A percentile compares a stretch with the other conserved stretches of the same genome.
These are phyloP conservation scores for Chrysoporthe puriensis DNA, from an alignment of 2,329 filamentous ascomycete species.

Conservation along the genomic window DNA sequence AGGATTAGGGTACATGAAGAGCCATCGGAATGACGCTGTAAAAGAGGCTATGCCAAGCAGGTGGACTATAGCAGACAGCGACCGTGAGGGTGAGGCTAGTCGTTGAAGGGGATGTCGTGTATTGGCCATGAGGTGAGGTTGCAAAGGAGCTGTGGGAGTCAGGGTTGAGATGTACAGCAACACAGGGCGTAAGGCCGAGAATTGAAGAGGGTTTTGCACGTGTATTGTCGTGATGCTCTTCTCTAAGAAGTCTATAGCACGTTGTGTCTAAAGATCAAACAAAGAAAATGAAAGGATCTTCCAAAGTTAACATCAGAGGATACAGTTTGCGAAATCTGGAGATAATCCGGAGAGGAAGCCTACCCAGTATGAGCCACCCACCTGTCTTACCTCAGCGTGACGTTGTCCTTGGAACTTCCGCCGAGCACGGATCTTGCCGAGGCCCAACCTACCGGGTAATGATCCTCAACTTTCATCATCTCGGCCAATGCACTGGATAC, in stretches of 20 bases:
- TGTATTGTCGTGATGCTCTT: background rate
- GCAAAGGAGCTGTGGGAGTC: background rate
- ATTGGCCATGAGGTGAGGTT: conserved; percentile 39
- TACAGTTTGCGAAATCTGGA: background rate
- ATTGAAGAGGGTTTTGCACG: background rate
- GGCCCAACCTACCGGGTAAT: background rate
- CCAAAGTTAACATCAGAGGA: background rate
- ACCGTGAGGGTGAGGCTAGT: conserved; percentile 66
- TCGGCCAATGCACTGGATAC: no score
- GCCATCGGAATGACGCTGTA: conserved; percentile 55
- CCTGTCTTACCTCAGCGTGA: conserved; percentile 27
- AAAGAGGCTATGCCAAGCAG: conserved; percentile 57
- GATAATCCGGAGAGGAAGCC: conserved; percentile 6
- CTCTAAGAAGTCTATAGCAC: no score
- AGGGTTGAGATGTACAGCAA: background rate
- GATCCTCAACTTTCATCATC: no score
- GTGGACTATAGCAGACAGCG: conserved; percentile 66
- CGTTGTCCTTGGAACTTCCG: conserved; percentile 8
- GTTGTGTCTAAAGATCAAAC: background rate
- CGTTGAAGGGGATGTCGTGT: conserved; percentile 65
- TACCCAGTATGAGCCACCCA: background rate
- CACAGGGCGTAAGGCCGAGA: background rate
- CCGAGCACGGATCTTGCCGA: background rate
- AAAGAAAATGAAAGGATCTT: background rate
- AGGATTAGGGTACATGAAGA: conserved; percentile 52